Conservation (phyloP, 2,329 filamentous ascomycete genomes). For the Xylariaceae sp. region DNA sequence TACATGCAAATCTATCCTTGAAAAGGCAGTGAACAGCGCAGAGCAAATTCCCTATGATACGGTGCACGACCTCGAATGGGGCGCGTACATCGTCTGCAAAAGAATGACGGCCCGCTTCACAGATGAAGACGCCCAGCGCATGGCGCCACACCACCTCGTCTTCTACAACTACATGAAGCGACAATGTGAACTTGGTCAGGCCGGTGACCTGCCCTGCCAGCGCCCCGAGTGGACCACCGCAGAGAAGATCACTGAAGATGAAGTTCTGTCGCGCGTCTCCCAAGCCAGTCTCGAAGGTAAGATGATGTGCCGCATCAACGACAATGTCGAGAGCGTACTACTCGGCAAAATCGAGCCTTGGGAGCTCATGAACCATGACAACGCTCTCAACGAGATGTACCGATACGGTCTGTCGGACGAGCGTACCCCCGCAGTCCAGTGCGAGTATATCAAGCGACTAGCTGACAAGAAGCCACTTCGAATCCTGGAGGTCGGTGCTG, state of each 20-base stretch:
- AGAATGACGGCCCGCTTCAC: conserved; percentile 21
- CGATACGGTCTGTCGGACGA: conserved; percentile 25
- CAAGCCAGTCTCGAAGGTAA: conserved; percentile 23
- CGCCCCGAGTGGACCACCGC: conserved; percentile 20
- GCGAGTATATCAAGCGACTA: conserved; percentile 23
- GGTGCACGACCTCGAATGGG: conserved; percentile 23
- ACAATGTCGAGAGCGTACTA: conserved; percentile 24
- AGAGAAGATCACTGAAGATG: conserved; percentile 17
- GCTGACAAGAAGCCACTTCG: conserved; percentile 28
- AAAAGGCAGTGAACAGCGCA: conserved; percentile 14
- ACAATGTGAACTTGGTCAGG: conserved; percentile 19
- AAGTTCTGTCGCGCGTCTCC: conserved; percentile 18
- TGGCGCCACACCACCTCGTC: conserved; percentile 21
- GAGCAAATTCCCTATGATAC: conserved; percentile 20
- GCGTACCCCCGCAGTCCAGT: conserved; percentile 23
- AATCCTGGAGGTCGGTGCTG: conserved; percentile 37
- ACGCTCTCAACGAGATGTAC: conserved; percentile 25
- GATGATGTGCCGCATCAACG: conserved; percentile 26
- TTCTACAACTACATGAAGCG: conserved; percentile 26
- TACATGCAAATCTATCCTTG: conserved; percentile 13
- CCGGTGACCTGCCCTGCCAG: conserved; percentile 21
- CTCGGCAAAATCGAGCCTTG: conserved; percentile 24
- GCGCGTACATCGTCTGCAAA: conserved; percentile 26
- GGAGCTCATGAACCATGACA: conserved; percentile 27
- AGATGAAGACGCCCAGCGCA: conserved; percentile 17